Conservation (phyloP, 441 rosid species). For the Erysimum cheiri region DNA sequence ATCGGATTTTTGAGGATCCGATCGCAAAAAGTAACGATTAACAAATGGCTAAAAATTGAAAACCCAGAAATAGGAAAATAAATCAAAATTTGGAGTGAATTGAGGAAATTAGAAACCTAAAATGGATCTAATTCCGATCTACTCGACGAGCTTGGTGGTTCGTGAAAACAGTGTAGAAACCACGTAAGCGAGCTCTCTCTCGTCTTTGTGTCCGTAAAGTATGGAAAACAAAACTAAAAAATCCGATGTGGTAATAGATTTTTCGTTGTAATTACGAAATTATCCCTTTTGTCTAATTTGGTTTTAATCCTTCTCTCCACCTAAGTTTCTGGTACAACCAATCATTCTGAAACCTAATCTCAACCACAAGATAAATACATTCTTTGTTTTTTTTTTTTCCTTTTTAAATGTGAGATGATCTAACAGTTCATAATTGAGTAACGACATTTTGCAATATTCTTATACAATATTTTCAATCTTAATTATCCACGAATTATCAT, state of each 20-base stretch:
- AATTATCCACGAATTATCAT: no score
- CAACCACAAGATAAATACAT: conserved; percentile 6
- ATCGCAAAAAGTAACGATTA: not conserved
- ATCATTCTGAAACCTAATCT: conserved; percentile 27
- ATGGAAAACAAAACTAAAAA: not conserved
- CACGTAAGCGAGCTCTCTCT: conserved; percentile 22
- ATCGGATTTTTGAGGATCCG: not conserved
- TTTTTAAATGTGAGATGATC: not conserved
- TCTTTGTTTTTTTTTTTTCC: not conserved
- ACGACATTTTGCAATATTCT: not conserved
- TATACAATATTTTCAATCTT: not conserved
- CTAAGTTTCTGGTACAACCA: conserved; percentile 29
- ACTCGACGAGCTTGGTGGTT: conserved; percentile 33
- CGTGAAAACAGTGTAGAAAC: conserved; percentile 26
- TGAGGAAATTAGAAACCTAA: conserved; percentile 1
- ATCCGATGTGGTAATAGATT: not conserved
- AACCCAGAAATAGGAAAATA: not conserved
- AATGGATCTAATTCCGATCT: conserved; percentile 32
- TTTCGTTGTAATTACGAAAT: not conserved
- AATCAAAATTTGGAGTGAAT: not conserved
- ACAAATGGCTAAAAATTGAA: not conserved
- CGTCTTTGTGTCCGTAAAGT: conserved; percentile 17
- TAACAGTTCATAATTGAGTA: not conserved
- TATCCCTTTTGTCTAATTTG: not conserved
- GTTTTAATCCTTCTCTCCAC: not conserved